Evolutionary conservation across 2,329 filamentous ascomycete species (phyloP).

Genomic region (Verruconis gallopava): DNA sequence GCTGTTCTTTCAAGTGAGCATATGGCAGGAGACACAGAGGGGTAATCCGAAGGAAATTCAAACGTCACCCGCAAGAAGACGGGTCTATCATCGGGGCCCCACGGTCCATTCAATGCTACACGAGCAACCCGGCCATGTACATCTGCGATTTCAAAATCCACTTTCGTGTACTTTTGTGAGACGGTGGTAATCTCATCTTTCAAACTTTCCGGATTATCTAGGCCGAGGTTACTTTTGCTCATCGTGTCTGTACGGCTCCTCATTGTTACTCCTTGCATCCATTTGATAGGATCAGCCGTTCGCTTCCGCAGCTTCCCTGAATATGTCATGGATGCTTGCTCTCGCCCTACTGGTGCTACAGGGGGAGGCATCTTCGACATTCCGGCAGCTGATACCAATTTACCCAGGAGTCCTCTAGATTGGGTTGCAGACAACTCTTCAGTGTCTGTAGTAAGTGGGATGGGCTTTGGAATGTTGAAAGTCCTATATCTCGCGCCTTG

Average conservation of each 20-base stretch:
- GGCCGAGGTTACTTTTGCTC: constrained; percentile 8
- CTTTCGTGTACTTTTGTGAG: constrained; percentile 46
- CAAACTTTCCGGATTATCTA: constrained; percentile 34
- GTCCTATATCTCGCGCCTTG: constrained; percentile 75
- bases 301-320: constrained; percentile 33
- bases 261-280: constrained; percentile 54
- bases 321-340: constrained; percentile 35
- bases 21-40: constrained; percentile 34
- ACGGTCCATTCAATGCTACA: constrained; percentile 47
- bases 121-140: constrained; percentile 39
- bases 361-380: constrained; percentile 15
- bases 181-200: constrained; percentile 50
- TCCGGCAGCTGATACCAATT: constrained; percentile 12
- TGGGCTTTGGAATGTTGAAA: constrained; percentile 46
- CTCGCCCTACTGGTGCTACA: constrained; percentile 14
- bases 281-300: constrained; percentile 46
- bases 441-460: not conserved
- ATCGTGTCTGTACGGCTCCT: constrained; percentile 20
- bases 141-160: constrained; percentile 46
- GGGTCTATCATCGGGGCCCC: constrained; percentile 39
- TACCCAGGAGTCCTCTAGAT: constrained; percentile 5
- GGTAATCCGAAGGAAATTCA: constrained; percentile 45
- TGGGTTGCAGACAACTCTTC: not conserved
- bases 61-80: constrained; percentile 45
- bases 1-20: constrained; percentile 46